Base-by-base conservation (phyloP, 2,329 filamentous ascomycete species). In the Fusarium foetens region DNA sequence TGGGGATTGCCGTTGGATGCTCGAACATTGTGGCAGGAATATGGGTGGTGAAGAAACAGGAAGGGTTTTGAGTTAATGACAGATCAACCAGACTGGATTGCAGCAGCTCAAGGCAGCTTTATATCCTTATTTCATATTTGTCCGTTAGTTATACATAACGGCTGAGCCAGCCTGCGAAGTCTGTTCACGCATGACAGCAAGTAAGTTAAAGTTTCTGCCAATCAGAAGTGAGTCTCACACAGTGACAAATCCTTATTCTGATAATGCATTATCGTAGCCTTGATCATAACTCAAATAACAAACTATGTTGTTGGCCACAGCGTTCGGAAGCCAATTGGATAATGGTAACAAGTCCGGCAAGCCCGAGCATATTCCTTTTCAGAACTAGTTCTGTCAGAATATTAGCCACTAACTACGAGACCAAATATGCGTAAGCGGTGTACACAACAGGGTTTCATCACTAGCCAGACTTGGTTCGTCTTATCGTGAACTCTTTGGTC, bases 1-100 rank as follows among this genome's bases (percentile, higher is more conserved):
- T 23, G 4, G 69, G 61, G 11, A 75, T 74, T 3, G 66, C 61
- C 1, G 42, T 66, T 27, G 2, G 16, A 25, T 38, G 43, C 0
- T 58, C 12, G 10, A 45, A 9, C 64, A 69, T 69, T 25, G 8
- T 68, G 38, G 8, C 0, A 29, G 17, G n/a, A 5, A 11, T 46
- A 8, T 21, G 17, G 4, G 16, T 4, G 4, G 3, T 29, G 2
- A 13, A 27, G 16, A 21, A 48, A 11, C 5, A 13, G 19, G 19
- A 5, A 10, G 4, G 9, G 1, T 1, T 13, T 6, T 17, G 4
- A 14, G 29, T 21, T 6, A 13, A 4, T 13, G n/a, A 23, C 1
- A 23, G 17, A 10, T 17, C 1, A 35, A 10, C 2, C 3, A 27
- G 7, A 5, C 23, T 35, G 2, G 19, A 17, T n/a, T 33, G 0